Base-by-base conservation (phyloP, 1,139 yeast species). In the Debaryomycetaceae sp. region DNA sequence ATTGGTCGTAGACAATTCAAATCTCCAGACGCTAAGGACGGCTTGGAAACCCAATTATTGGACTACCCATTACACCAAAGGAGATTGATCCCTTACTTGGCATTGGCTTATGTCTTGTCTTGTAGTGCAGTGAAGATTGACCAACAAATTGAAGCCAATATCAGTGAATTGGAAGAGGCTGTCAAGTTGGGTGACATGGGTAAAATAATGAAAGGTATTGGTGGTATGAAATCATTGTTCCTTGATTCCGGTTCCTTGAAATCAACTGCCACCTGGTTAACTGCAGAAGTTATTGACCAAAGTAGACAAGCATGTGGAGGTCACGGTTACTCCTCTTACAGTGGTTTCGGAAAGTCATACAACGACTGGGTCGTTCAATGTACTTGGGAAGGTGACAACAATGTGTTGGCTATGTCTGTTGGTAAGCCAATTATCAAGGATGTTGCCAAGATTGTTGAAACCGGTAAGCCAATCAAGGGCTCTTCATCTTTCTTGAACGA, bases 351-450 rank as follows among this genome's bases (percentile, higher is more conserved):
- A 41, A 87, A 85, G 59, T 92, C 91, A 26, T 87, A 79, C 64
- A 78, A 79, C 47, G 97, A 89, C 62, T 91, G 96, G 89, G 95
- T 87, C 28, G 97, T 89, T 36, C 96, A 89, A 68, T 87, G 95
- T 66, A 89, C 96, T 18, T 89, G 97, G 97, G 97, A 89, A 70
- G 97, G 97, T 64, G 97, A 89, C 63, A 89, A 89, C 70, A 88
- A 83, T 56, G 83, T 89, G 38, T 73, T 89, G 52, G 87, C 89
- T 7, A 79, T 87, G 63, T 83, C 89, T 45, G 81, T 89, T 47
- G 97, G 96, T 49, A 79, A 85, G 65, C 81, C 86, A 41, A 76
- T 84, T 36, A 66, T 83, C 48, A 85, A 83, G 65, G 72, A 74
- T 51, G 73, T 78, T 40, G 60, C 57, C 33, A 61, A 56, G 30